A percentile compares a stretch with the other conserved stretches of the same genome.
Evolutionary conservation across 2,329 filamentous ascomycete genomes (phyloP).

Genomic region (Ophiostoma australiae): DNA sequence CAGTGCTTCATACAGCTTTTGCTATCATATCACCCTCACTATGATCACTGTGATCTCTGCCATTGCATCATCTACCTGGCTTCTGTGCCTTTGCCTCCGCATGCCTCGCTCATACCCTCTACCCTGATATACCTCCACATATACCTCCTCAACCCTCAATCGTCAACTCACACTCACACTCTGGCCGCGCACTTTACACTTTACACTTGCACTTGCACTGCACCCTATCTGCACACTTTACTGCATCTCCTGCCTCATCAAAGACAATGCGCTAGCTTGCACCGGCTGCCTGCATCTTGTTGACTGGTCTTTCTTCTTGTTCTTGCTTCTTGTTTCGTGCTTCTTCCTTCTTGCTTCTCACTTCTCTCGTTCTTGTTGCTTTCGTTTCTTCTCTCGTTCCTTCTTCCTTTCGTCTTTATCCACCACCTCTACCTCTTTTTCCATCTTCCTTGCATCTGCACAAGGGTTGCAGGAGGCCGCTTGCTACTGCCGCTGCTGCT

Average conservation of each 20-base stretch:
- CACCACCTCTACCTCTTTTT: neutral
- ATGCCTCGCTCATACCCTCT: neutral
- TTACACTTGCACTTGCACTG: neutral
- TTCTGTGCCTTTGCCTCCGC: neutral
- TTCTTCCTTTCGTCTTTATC: neutral
- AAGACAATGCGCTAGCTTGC: neutral
- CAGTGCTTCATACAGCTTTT: neutral
- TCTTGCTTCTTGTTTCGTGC: neutral
- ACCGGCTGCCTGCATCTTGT: no score
- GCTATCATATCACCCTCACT: no score
- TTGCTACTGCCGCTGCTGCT: neutral
- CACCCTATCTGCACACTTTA: neutral
- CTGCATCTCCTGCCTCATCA: neutral
- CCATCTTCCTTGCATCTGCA: neutral
- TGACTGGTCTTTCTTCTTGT: neutral
- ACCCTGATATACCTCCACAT: neutral
- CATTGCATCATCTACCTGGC: no score
- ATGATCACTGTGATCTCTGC: no score
- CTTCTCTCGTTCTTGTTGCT: neutral
- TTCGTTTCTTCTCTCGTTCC: neutral
- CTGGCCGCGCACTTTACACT: neutral
- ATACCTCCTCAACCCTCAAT: neutral
- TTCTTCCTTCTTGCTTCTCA: neutral
- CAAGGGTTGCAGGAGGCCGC: constrained; percentile 6
- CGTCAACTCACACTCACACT: neutral